phyloP scores from a whole-genome alignment of 768 basidiomycete species.

The Tylopilus intermedius region DNA sequence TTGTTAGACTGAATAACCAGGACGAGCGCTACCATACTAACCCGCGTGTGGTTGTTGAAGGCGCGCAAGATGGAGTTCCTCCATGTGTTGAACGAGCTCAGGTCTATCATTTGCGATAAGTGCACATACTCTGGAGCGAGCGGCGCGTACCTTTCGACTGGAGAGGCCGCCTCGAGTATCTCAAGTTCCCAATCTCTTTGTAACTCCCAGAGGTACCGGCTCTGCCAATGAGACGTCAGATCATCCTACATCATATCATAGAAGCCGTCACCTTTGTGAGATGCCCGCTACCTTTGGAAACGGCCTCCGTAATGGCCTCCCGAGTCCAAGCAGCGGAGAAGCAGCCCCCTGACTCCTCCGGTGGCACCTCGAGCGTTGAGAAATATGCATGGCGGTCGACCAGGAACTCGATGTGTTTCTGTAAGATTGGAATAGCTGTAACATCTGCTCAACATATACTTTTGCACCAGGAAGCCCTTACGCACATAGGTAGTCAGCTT shows the following conservation, averaged over 20 bases:
- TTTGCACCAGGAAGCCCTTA: slow-evolving; percentile 14
- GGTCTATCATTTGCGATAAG: slow-evolving; percentile 30
- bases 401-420: slow-evolving; percentile 63
- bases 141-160: slow-evolving; percentile 41
- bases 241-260: slow-evolving; percentile 5
- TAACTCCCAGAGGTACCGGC: slow-evolving; percentile 64
- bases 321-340: slow-evolving; percentile 65
- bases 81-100: slow-evolving; percentile 45
- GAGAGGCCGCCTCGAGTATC: slow-evolving; percentile 45
- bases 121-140: background rate
- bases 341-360: slow-evolving; percentile 49
- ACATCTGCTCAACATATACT: slow-evolving; percentile 15
- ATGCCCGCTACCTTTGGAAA: slow-evolving; percentile 55
- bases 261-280: slow-evolving; percentile 49
- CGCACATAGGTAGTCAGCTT: slow-evolving; percentile 77
- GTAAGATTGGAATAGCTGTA: slow-evolving; percentile 70
- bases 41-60: slow-evolving; percentile 75
- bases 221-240: slow-evolving; percentile 39
- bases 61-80: slow-evolving; percentile 57
- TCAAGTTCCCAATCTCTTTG: slow-evolving; percentile 74
- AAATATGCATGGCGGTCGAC: slow-evolving; percentile 35
- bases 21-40: slow-evolving; percentile 26
- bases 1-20: background rate
- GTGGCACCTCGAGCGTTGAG: slow-evolving; percentile 34
- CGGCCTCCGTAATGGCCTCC: slow-evolving; percentile 47